Conservation (phyloP, 495 filamentous ascomycete species). For the Xylaria flabelliformis region DNA sequence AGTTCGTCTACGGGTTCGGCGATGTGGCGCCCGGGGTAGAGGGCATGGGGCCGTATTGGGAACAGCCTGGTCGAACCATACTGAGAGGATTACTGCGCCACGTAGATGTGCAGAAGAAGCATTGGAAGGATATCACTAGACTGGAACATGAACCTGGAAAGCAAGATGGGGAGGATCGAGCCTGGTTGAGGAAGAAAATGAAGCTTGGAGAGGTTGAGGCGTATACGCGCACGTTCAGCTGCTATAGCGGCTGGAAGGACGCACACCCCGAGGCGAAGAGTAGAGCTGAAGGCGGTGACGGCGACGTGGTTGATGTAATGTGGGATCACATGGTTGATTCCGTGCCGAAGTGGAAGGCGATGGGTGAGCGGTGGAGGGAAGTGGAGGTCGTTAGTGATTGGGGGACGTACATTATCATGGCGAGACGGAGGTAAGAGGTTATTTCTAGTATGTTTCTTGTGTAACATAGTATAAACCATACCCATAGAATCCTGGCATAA, state of each 20-base stretch:
- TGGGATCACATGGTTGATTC: constrained; percentile 57
- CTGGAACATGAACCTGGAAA: constrained; percentile 63
- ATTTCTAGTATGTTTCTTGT: neutral
- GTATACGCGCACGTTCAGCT: constrained; percentile 64
- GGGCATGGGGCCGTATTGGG: constrained; percentile 65
- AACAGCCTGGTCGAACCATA: constrained; percentile 62
- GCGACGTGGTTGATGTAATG: constrained; percentile 63
- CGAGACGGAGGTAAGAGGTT: constrained; percentile 48
- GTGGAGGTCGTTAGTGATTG: constrained; percentile 58
- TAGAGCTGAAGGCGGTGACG: constrained; percentile 54
- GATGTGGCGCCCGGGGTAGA: constrained; percentile 51
- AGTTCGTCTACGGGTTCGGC: constrained; percentile 53
- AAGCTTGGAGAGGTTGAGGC: constrained; percentile 61
- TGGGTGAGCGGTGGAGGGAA: constrained; percentile 55
- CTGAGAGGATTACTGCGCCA: constrained; percentile 55
- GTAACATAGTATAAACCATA: neutral
- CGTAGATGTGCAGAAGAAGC: constrained; percentile 54
- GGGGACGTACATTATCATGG: constrained; percentile 62
- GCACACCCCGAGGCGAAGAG: constrained; percentile 52
- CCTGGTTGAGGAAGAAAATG: constrained; percentile 59
- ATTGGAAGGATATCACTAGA: constrained; percentile 59
- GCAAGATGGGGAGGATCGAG: constrained; percentile 46
- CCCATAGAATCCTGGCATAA: neutral
- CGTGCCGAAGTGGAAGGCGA: constrained; percentile 56
- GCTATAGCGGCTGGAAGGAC: constrained; percentile 61